Conservation (phyloP, 352 stramenopile species). For the Chrysophaeum taylorii region DNA sequence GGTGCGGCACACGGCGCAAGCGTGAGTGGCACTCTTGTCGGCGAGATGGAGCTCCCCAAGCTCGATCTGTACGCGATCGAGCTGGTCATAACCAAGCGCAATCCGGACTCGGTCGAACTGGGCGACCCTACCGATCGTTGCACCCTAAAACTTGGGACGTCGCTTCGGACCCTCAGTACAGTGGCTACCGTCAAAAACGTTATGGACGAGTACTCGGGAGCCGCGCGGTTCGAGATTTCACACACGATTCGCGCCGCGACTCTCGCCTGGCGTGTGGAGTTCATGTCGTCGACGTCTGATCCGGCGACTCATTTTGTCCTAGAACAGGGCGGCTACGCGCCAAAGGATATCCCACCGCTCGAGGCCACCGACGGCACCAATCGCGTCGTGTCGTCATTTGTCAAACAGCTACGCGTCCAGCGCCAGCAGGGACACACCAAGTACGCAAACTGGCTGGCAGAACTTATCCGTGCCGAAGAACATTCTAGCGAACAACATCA, state of each 20-base stretch:
- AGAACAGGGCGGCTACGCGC: conserved; percentile 16
- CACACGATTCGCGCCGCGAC: not conserved
- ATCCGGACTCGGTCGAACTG: conserved; percentile 2
- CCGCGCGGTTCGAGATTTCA: not conserved
- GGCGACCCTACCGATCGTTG: conserved; percentile 20
- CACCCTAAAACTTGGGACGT: conserved; percentile 21
- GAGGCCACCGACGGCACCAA: conserved; percentile 16
- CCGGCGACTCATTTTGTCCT: conserved; percentile 18
- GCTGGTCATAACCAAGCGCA: conserved; percentile 13
- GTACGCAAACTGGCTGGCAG: conserved; percentile 19
- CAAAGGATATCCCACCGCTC: conserved; percentile 10
- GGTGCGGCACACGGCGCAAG: conserved; percentile 4
- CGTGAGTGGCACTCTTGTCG: not conserved
- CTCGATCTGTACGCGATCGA: conserved; percentile 20
- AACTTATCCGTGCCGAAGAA: conserved; percentile 19
- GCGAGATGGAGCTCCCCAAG: conserved; percentile 16
- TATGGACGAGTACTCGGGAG: conserved; percentile 15
- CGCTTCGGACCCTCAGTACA: not conserved
- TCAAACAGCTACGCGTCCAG: conserved; percentile 20
- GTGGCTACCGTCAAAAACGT: conserved; percentile 13
- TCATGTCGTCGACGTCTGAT: conserved; percentile 15
- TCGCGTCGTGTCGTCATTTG: conserved; percentile 18
- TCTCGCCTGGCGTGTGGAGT: conserved; percentile 17
- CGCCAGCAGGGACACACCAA: conserved; percentile 7
- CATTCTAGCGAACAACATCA: not conserved